Conservation (phyloP, 768 basidiomycete species). For the Rhodotorula toruloides region DNA sequence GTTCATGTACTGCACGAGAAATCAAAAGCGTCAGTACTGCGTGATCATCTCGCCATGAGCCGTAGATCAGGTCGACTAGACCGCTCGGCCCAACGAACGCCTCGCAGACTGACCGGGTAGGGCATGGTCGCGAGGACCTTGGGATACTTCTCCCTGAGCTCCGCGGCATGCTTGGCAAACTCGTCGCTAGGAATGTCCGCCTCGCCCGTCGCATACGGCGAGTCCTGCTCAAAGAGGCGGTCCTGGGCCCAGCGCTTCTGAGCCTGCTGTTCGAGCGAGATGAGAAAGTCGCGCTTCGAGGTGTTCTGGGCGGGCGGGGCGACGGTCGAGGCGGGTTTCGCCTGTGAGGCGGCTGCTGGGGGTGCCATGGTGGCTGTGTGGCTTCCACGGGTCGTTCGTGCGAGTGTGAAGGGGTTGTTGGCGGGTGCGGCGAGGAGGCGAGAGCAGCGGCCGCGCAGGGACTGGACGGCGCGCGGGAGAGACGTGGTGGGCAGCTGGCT, state of each 20-base stretch:
- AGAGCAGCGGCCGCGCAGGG: no score
- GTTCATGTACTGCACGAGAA: conserved; percentile 89
- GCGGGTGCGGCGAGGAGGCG: no score
- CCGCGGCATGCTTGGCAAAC: conserved; percentile 52
- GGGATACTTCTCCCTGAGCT: conserved; percentile 71
- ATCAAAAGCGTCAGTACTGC: no score
- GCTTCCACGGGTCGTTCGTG: no score
- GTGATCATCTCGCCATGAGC: no score
- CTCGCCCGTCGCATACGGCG: conserved; percentile 63
- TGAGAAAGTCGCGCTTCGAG: conserved; percentile 83
- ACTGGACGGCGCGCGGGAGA: no score
- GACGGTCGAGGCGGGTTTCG: not conserved
- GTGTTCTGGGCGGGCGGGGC: conserved; percentile 56
- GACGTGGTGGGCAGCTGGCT: no score
- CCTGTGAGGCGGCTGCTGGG: no score
- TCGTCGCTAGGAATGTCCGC: conserved; percentile 49
- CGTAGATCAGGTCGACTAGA: not conserved
- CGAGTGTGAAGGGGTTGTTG: not conserved
- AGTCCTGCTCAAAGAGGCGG: conserved; percentile 74
- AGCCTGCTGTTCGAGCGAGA: conserved; percentile 73
- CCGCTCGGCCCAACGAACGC: not conserved
- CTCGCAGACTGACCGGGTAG: conserved; percentile 53
- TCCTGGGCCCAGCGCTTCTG: conserved; percentile 74
- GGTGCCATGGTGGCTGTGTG: not conserved
- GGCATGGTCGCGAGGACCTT: conserved; percentile 99